Evolutionary conservation across 1,284 basidiomycete genomes (phyloP), one percentile per base, ranked within the genome.

Genomic region (Cerioporus squamosus): DNA sequence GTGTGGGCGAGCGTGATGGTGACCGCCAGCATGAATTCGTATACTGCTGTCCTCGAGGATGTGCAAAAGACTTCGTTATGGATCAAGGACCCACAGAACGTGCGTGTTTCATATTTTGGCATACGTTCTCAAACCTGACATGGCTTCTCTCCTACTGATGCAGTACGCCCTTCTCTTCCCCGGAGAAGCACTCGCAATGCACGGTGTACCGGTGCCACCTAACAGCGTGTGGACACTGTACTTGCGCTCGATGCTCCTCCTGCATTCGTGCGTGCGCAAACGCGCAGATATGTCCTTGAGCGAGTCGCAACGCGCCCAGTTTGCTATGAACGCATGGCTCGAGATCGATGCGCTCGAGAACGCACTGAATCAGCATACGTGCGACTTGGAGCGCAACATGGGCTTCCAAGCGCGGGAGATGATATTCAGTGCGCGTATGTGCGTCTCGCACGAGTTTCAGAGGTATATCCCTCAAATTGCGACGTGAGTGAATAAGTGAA

Each of bases 381-480:
- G 89, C 68, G 75, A 74, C n/a, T 76, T 87, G 40, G 88, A 90
- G 71, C 76, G 81, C 56, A 77, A 84, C 3, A 88, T 82, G 59
- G 75, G 90, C 33, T 90, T 81, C 64, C 82, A 86, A 57, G 87
- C 85, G 44, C 77, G 87, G 48, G 89, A 91, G 66, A 87, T 83
- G 66, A 75, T 90, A 23, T 90, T 90, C 77, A 91, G 88, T 65
- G 85, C 83, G 38, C 79, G 88, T 38, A 87, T 87, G 83, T 83
- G 80, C 60, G 83, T 92, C 40, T 85, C 85, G 8, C 81, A 87
- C 60, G 88, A 88, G 63, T 91, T 88, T 68, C 83, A 80, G 64
- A 76, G 83, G 44, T 87, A 80, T 67, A 81, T 87, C 40, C 87
- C 89, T 0, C 75, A 85, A 46, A 82, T 81, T 5, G 77, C 80